phyloP scores from a whole-genome alignment of 2,329 filamentous ascomycete species.

The Ophiostoma sp. region DNA sequence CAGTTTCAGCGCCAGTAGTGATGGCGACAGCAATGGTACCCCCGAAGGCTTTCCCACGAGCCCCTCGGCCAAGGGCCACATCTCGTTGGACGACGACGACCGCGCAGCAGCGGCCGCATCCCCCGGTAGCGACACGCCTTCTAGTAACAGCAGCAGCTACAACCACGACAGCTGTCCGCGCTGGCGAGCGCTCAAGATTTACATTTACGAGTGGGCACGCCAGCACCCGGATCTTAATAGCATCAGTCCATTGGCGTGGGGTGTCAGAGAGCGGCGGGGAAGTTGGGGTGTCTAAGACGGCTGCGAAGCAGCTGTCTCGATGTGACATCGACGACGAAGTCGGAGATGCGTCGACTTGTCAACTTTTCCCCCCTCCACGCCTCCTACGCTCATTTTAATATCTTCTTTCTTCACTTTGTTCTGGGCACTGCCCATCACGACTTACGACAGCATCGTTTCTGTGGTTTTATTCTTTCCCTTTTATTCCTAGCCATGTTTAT shows the following conservation, averaged over 20 bases:
- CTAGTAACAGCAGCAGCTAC: slow-evolving; percentile 24
- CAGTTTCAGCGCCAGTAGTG: background rate
- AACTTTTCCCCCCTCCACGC: background rate
- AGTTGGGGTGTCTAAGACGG: slow-evolving; percentile 67
- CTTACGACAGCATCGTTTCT: slow-evolving; percentile 10
- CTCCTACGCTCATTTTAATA: background rate
- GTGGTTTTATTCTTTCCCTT: slow-evolving; percentile 22
- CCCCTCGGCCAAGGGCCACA: slow-evolving; percentile 65
- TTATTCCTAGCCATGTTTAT: background rate
- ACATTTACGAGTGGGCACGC: slow-evolving; percentile 85
- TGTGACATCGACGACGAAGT: background rate
- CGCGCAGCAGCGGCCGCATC: slow-evolving; percentile 30
- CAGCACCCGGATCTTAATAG: slow-evolving; percentile 75
- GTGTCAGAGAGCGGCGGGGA: slow-evolving; percentile 64
- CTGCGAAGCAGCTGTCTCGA: background rate
- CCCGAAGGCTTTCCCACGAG: slow-evolving; percentile 22
- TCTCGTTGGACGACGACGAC: slow-evolving; percentile 62
- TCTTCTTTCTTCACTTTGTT: background rate
- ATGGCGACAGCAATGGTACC: slow-evolving; percentile 41
- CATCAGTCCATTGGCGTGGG: slow-evolving; percentile 64
- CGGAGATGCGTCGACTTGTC: background rate
- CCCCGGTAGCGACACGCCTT: background rate
- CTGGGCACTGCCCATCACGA: background rate
- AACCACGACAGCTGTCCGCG: slow-evolving; percentile 62
- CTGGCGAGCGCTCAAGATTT: slow-evolving; percentile 80